A percentile compares a stretch with the other conserved stretches of the same genome.
phyloP scores from a whole-genome alignment of 2,329 filamentous ascomycete species.

The Thielaviopsis cerberus region DNA sequence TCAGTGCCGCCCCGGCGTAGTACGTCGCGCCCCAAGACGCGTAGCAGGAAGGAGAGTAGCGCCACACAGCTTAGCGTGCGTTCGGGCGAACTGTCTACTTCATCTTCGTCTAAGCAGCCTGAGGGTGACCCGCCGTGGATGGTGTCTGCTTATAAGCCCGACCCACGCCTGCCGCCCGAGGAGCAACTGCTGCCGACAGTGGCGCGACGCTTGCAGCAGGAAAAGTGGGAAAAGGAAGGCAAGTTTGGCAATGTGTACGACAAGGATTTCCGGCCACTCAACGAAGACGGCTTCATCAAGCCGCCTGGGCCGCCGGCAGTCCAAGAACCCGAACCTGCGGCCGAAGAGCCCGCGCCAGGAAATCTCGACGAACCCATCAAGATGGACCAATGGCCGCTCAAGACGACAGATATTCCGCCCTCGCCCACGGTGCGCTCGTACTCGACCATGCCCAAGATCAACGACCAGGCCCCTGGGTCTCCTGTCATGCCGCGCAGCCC shows the following conservation, averaged over 20 bases:
- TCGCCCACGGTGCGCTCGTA: slow-evolving; percentile 34
- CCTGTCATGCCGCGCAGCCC: slow-evolving; percentile 19
- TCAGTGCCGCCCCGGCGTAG: slow-evolving; percentile 26
- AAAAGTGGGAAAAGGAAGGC: slow-evolving; percentile 86
- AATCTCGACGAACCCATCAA: slow-evolving; percentile 8
- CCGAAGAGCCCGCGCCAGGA: slow-evolving; percentile 5
- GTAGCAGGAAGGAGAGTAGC: slow-evolving; percentile 34
- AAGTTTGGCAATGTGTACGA: slow-evolving; percentile 74
- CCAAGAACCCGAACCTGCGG: slow-evolving; percentile 14
- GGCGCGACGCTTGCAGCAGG: slow-evolving; percentile 74
- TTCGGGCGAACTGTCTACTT: slow-evolving; percentile 32
- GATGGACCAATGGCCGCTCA: slow-evolving; percentile 41
- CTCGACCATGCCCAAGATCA: slow-evolving; percentile 45
- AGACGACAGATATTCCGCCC: slow-evolving; percentile 20
- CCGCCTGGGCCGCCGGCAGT: slow-evolving; percentile 21
- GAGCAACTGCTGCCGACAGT: slow-evolving; percentile 92
- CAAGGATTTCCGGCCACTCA: slow-evolving; percentile 69
- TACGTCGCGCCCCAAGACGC: slow-evolving; percentile 14
- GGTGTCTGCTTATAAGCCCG: slow-evolving; percentile 83
- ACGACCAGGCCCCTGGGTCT: slow-evolving; percentile 19
- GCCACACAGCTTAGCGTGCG: slow-evolving; percentile 44
- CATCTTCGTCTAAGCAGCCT: slow-evolving; percentile 37
- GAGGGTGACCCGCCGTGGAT: slow-evolving; percentile 96
- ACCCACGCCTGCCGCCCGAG: slow-evolving; percentile 81
- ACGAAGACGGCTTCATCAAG: slow-evolving; percentile 37